A percentile compares a stretch with the other conserved stretches of the same genome.
Evolutionary conservation across 176 grass and related monocot species (phyloP).

Genomic region (Carex kokanica): DNA sequence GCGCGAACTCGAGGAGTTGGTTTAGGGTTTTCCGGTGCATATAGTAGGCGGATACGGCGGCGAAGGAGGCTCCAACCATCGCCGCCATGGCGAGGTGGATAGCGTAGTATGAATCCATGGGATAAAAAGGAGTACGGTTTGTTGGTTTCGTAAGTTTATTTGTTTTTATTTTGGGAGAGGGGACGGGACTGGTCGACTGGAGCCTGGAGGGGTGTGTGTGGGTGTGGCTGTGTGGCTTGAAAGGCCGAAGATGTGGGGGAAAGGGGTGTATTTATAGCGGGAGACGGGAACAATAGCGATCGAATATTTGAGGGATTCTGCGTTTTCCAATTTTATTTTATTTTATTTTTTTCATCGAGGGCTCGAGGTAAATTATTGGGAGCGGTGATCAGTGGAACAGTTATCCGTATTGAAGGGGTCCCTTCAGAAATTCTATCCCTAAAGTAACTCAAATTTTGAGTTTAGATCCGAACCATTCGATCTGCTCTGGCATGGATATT

Average conservation of each 20-base stretch:
- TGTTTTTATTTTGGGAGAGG: not conserved
- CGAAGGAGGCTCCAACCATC: constrained; percentile 65
- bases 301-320: constrained; percentile 22
- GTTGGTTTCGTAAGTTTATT: not conserved
- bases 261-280: constrained; percentile 23
- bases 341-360: too few species aligned
- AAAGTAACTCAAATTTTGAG: too few species aligned
- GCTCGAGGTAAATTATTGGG: too few species aligned
- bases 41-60: constrained; percentile 69
- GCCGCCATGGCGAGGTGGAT: constrained; percentile 80
- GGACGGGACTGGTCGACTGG: not conserved
- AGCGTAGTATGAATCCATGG: constrained; percentile 68
- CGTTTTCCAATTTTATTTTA: too few species aligned
- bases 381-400: too few species aligned
- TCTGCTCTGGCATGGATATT: too few species aligned
- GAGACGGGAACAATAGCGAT: constrained; percentile 10
- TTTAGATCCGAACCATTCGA: too few species aligned
- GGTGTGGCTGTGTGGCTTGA: constrained; percentile 11
- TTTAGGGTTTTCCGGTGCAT: constrained; percentile 74
- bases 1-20: constrained; percentile 61
- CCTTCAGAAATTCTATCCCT: too few species aligned
- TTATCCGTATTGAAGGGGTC: too few species aligned
- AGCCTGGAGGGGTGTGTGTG: not conserved
- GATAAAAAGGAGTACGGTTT: not conserved
- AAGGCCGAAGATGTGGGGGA: not conserved